Evolutionary conservation across 2,329 filamentous ascomycete species (phyloP), one percentile per base, ranked within the genome.

Genomic region (Ceratocystis cacaofunesta): DNA sequence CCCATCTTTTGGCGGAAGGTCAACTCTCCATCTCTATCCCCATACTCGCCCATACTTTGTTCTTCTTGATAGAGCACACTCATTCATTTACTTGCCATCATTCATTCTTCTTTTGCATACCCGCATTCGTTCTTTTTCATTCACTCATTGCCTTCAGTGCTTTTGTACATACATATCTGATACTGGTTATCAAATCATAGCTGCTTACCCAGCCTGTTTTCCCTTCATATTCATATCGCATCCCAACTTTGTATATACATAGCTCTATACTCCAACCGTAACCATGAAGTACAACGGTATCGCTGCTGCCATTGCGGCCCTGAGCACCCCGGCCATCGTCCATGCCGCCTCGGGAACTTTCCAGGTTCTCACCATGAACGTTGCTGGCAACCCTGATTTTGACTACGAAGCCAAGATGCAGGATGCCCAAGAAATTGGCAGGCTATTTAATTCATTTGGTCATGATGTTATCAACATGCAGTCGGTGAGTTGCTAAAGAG

Each of bases 381-480:
- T 85, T 43, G 83, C 83, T 17, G 83, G 83, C 19, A 76, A 85
- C 1, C 84, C 84, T 1, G 72, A 74, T 1, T 72, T 82, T 65
- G 71, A 87, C 58, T 81, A 86, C 68, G 72, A 71, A 70, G 87
- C 87, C 71, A 82, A 79, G 3, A 79, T 85, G 1, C 78, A 82
- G 1, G 84, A 85, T 25, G 80, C 83, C 1, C 75, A 75, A 10
- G 72, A 74, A 30, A 85, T 87, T 61, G 85, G 85, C 0, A 71
- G 76, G 3, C 76, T 80, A 62, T 82, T 88, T 69, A 75, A 80
- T 3, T 68, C 80, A 70, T 80, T 84, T 65, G 78, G 74, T 65
- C 85, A 82, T 73, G 82, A 85, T 69, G 74, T 88, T 30, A 83
- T 87, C 71, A 78, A 88, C 69, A 75, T 85, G 17, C 85, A 88